Evolutionary conservation across 306 rosid species (phyloP), one percentile per base, ranked within the genome.

Genomic region (Fragaria vesca): DNA sequence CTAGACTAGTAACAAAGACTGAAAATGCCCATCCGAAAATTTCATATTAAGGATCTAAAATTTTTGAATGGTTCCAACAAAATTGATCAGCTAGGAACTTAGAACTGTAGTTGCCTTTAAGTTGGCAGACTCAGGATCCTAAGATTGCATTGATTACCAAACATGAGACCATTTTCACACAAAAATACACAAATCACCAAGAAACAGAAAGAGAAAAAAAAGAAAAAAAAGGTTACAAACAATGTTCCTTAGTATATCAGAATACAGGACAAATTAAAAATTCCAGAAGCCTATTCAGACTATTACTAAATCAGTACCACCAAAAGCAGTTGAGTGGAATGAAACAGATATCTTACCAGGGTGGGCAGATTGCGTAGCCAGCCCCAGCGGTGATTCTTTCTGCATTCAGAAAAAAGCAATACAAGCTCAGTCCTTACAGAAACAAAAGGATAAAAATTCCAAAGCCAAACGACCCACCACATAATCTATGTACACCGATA

Each of bases 351-450:
- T 58, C 74, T 75, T 78, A 91, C 96, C 96, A 69, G 98, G 98
- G 82, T 92, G 97, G 61, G 98, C 98, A 73, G 98, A 94, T 70
- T 87, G 85, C 3, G 98, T 90, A 52, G 89, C 80, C 78, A 77
- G 58, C 66, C 97, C 96, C 9, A 87, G 55, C 18, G 98, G 98
- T 1, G 97, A 78, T 80, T 94, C 97, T 79, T 89, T 94, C 98
- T 94, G 89, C 84, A 83, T 42, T 36, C n/a, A 80, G 4, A 76
- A 74, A 72, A 61, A 32, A 69, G 67, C 43, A 84, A 63, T 30
- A 34, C 38, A 67, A 16, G 58, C 45, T 36, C 11, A 50, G 38
- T 34, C 3, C 3, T 45, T 2, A 60, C 12, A 12, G 46, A 38
- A 28, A 28, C 4, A 6, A 4, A 58, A 0, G 26, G 40, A 7